Evolutionary conservation across 2,329 filamentous ascomycete species (phyloP), one percentile per base, ranked within the genome.

Genomic region (Colletotrichum simmondsii): DNA sequence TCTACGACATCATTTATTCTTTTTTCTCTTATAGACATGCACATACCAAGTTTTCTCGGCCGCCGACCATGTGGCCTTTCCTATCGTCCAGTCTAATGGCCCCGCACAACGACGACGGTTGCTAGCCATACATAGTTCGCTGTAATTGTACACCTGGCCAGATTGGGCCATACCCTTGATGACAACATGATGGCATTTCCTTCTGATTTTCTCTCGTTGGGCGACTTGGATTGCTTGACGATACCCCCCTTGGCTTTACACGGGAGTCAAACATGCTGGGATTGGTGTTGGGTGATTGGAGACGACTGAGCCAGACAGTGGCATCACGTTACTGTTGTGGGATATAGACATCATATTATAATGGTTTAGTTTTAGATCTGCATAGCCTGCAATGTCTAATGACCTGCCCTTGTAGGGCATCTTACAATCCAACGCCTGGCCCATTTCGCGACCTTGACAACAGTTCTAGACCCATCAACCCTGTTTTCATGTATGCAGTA

Each of bases 361-460:
- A 68, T 68, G 63, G 46, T 65, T 68, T 71, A 52, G 42, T 61
- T 61, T 22, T 62, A 67, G 35, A 71, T 30, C 57, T 42, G 67
- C n/a, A 56, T 62, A 62, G 35, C 49, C 28, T 28, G 63, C 56
- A 61, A 71, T 68, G 32, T 71, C 32, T 71, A 71, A 71, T 71
- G 62, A 60, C 10, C 19, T 32, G n/a, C 14, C 56, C 26, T 42
- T 52, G 5, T 53, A 42, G 57, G 68, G 46, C 49, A 35, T 35
- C 28, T 56, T 54, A n/a, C 28, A 37, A 26, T 16, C 24, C n/a
- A 49, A 22, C 8, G 42, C 19, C 42, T 22, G 16, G 19, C 30
- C 30, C 16, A 26, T 2, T 19, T 32, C 49, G 11, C 53, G 14
- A 16, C 28, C 26, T 35, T 32, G n/a, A 61, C 16, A 10, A 22